phyloP scores from a whole-genome alignment of 2,329 filamentous ascomycete species.

The Nemania bipapillata region DNA sequence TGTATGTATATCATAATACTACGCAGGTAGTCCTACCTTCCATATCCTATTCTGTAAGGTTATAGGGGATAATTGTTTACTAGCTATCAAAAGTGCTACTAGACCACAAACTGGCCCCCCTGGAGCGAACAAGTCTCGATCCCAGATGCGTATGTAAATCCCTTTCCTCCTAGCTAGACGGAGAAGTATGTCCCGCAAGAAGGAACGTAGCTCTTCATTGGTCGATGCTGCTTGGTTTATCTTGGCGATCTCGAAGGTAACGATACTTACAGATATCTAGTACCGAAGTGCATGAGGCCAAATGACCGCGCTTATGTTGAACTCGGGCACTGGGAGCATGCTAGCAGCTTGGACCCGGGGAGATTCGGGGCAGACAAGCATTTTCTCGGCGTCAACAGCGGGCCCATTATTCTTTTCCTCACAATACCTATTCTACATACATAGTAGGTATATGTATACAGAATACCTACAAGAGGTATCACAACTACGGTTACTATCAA shows the following conservation, averaged over 20 bases:
- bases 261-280: constrained; percentile 19
- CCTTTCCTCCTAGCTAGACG: constrained; percentile 4
- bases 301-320: constrained; percentile 23
- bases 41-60: neutral
- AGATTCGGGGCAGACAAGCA: constrained; percentile 22
- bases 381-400: constrained; percentile 27
- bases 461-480: too few species aligned
- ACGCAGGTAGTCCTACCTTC: too few species aligned
- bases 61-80: neutral
- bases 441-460: too few species aligned
- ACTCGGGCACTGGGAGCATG: constrained; percentile 27
- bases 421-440: too few species aligned
- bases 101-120: neutral
- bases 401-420: constrained; percentile 17
- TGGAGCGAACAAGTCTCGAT: neutral
- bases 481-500: constrained; percentile 13
- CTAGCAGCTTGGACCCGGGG: constrained; percentile 29
- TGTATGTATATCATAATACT: neutral
- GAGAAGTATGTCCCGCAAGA: constrained; percentile 17
- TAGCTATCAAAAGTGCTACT: neutral
- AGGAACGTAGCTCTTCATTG: constrained; percentile 18
- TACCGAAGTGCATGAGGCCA: constrained; percentile 10
- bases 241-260: constrained; percentile 31
- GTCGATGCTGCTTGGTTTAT: constrained; percentile 16
- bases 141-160: constrained; percentile 1